phyloP scores from a whole-genome alignment of 148 eudicot species.

The Polygonum maritimum region DNA sequence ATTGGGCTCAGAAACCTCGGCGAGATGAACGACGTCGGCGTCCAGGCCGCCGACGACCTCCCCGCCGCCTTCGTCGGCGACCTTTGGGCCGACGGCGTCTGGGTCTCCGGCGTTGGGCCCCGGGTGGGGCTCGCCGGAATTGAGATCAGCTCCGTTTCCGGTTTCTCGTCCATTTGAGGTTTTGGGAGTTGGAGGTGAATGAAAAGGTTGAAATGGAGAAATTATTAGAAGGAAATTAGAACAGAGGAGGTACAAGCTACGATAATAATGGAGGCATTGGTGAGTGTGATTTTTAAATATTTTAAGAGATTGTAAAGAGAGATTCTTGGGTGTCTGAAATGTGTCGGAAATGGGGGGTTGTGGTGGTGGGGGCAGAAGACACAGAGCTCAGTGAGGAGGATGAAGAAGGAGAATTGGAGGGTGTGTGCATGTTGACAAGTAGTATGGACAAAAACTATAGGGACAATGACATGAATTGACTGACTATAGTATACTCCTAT shows the following conservation, averaged over 20 bases:
- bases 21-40: constrained; percentile 81
- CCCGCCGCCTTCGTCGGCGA: constrained; percentile 46
- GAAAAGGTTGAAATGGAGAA: background rate
- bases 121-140: constrained; percentile 79
- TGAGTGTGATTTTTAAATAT: background rate
- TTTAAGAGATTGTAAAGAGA: background rate
- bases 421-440: background rate
- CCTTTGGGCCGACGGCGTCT: constrained; percentile 60
- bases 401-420: background rate
- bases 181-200: background rate
- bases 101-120: constrained; percentile 78
- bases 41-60: constrained; percentile 48
- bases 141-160: constrained; percentile 81
- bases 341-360: background rate
- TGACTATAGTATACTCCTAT: background rate
- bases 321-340: constrained; percentile 4
- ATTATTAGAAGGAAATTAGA: too few species aligned
- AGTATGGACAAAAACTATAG: background rate
- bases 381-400: constrained; percentile 7
- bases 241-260: background rate
- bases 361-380: constrained; percentile 1
- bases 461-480: background rate
- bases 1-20: constrained; percentile 90
- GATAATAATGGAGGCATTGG: constrained; percentile 5
- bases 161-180: constrained; percentile 60